These are phyloP conservation scores for Sphaerosporella brunnea DNA, from an alignment of 495 filamentous ascomycete genomes.

Conservation along the genomic window DNA sequence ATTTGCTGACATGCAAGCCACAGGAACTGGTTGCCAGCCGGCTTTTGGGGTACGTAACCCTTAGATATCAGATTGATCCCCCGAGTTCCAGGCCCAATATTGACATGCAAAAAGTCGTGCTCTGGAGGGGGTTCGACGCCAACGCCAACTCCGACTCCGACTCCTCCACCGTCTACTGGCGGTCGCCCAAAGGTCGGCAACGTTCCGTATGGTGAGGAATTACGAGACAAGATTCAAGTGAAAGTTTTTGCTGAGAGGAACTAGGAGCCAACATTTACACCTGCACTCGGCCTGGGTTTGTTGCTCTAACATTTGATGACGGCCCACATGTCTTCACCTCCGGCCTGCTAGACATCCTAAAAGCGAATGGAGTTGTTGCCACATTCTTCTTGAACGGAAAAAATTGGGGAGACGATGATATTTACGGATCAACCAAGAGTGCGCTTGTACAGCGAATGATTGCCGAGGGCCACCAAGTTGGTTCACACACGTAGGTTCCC, in stretches of 20 bases:
- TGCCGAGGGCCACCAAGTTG: slow-evolving; percentile 49
- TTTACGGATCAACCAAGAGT: slow-evolving; percentile 29
- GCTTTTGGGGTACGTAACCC: slow-evolving; percentile 14
- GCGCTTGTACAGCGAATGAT: slow-evolving; percentile 40
- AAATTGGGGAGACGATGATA: slow-evolving; percentile 36
- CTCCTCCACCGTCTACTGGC: neutral
- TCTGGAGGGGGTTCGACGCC: no score
- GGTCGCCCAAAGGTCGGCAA: slow-evolving; percentile 14
- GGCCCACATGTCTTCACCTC: slow-evolving; percentile 33
- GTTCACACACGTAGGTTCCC: slow-evolving; percentile 43
- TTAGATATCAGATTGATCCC: neutral
- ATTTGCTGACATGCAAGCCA: slow-evolving; percentile 5
- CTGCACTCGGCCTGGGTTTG: slow-evolving; percentile 35
- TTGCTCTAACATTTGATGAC: slow-evolving; percentile 36
- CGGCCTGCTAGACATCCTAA: slow-evolving; percentile 48
- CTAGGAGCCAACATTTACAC: slow-evolving; percentile 36
- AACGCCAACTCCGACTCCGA: neutral
- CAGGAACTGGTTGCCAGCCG: slow-evolving; percentile 23
- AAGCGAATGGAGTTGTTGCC: slow-evolving; percentile 42
- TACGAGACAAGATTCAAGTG: no score
- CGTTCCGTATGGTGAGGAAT: slow-evolving; percentile 19
- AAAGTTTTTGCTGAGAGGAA: no score
- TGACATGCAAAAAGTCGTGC: neutral
- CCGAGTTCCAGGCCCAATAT: neutral
- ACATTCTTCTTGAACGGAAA: slow-evolving; percentile 62